Conservation (phyloP, 495 filamentous ascomycete genomes). For the Penicillium pulvis region DNA sequence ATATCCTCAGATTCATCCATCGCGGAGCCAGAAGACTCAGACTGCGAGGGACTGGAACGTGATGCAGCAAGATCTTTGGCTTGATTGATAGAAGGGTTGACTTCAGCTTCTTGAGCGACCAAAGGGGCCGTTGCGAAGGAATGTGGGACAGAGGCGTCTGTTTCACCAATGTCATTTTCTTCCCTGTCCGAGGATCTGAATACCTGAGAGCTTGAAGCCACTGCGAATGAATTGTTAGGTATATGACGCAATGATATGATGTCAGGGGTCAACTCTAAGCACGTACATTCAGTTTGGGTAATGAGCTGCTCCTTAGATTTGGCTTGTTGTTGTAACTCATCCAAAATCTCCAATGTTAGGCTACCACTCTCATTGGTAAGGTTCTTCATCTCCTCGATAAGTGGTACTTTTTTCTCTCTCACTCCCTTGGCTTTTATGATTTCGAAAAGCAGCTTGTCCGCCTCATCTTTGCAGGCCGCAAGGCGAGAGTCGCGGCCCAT, state of each 20-base stretch:
- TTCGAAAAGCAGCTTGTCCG: too few relatives aligned
- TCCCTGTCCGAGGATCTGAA: not conserved
- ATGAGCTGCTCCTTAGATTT: constrained; percentile 28
- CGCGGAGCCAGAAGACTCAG: constrained; percentile 40
- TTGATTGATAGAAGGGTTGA: constrained; percentile 1
- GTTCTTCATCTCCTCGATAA: constrained; percentile 57
- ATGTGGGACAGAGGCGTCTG: not conserved
- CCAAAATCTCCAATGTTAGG: constrained; percentile 41
- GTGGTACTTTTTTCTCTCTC: constrained; percentile 44
- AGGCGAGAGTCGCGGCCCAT: too few relatives aligned
- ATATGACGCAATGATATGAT: not conserved
- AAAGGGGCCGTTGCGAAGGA: not conserved
- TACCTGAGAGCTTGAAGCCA: not conserved
- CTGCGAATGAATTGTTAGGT: not conserved
- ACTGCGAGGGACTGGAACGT: constrained; percentile 11
- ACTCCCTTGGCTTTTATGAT: constrained; percentile 58
- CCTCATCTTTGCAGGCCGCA: too few relatives aligned
- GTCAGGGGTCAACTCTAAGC: not conserved
- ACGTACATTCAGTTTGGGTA: constrained; percentile 29
- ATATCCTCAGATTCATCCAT: constrained; percentile 46
- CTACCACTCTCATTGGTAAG: constrained; percentile 51
- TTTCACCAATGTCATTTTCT: not conserved
- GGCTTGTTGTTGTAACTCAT: constrained; percentile 38
- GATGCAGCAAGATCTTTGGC: constrained; percentile 1
- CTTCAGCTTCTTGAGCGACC: not conserved